phyloP scores from a whole-genome alignment of 2,329 filamentous ascomycete genomes.

The Xylaria multiplex region DNA sequence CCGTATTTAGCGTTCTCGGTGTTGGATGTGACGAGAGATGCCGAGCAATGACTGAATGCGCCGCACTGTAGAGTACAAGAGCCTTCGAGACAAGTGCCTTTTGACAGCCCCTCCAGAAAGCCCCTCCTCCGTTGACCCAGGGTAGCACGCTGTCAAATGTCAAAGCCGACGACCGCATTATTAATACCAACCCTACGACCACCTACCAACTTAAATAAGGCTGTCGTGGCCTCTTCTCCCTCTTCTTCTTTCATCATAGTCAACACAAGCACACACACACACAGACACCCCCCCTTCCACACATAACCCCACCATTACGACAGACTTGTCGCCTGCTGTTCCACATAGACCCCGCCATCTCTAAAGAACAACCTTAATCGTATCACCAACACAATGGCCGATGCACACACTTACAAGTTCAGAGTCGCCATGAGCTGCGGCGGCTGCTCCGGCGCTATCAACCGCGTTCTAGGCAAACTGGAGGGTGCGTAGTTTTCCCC shows the following conservation, averaged over 20 bases:
- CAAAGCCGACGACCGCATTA: slow-evolving; percentile 31
- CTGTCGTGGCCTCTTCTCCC: slow-evolving; percentile 25
- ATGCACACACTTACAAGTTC: slow-evolving; percentile 94
- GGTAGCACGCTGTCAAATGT: slow-evolving; percentile 12
- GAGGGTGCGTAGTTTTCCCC: slow-evolving; percentile 70
- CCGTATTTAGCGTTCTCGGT: no score
- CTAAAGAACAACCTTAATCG: background rate
- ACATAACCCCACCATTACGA: background rate
- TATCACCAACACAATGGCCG: slow-evolving; percentile 64
- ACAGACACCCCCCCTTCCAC: background rate
- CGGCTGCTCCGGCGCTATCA: slow-evolving; percentile 94
- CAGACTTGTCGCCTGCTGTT: background rate
- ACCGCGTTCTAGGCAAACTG: slow-evolving; percentile 90
- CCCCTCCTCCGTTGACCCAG: background rate
- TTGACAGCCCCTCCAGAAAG: background rate
- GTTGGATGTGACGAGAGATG: background rate
- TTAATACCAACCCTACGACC: slow-evolving; percentile 26
- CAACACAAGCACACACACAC: background rate
- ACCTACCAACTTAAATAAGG: slow-evolving; percentile 26
- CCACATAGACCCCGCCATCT: slow-evolving; percentile 15
- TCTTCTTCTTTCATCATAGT: background rate
- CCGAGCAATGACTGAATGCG: slow-evolving; percentile 30
- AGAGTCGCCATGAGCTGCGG: slow-evolving; percentile 93
- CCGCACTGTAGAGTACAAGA: slow-evolving; percentile 42
- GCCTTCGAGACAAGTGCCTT: slow-evolving; percentile 8